Evolutionary conservation across 2,329 filamentous ascomycete genomes (phyloP), one percentile per base, ranked within the genome.

Genomic region (Emericellopsis atlantica): DNA sequence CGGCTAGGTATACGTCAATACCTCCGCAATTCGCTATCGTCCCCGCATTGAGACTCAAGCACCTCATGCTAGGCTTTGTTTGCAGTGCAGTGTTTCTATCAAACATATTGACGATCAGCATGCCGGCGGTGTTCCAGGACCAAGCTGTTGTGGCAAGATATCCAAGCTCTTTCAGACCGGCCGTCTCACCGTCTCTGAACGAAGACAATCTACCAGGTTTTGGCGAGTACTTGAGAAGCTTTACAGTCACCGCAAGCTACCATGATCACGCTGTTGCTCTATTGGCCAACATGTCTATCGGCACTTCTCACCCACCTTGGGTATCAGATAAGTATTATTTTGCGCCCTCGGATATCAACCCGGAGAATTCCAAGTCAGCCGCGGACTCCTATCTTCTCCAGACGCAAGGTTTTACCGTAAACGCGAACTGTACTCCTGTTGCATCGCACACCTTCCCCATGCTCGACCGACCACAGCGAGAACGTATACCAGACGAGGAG

Each of bases 1-100:
- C 70, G 4, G 52, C 61, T 0, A 59, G 55, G 10, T 81, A 79
- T 40, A 69, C 63, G 0, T 71, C 74, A 0, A 44, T 78, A 0
- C 76, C 76, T 0, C 74, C 76, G 0, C 72, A 76, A 21, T 52
- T 80, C 0, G 57, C 62, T 0, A 6, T 74, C 0, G 64, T 61
- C 47, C 59, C 66, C 32, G 73, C 75, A 0, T 1, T 72, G 0
- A 56, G 51, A 2, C 57, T 65, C 0, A 42, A 53, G 0, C 74
- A 80, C 37, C 55, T 69, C 1, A 29, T 71, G 0, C 55, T 80
- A 0, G 62, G 54, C 0, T 35, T 61, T 0, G 57, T 79, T 0
- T 76, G 74, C 41, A 5, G 54, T 0, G 65, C 72, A 42, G 62
- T 69, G 0, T 44, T 79, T 0, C 51, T 75, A 0, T 62, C 67